Evolutionary conservation across 768 basidiomycete genomes (phyloP), one percentile per base, ranked within the genome.

Genomic region (Trametes cinnabarina): DNA sequence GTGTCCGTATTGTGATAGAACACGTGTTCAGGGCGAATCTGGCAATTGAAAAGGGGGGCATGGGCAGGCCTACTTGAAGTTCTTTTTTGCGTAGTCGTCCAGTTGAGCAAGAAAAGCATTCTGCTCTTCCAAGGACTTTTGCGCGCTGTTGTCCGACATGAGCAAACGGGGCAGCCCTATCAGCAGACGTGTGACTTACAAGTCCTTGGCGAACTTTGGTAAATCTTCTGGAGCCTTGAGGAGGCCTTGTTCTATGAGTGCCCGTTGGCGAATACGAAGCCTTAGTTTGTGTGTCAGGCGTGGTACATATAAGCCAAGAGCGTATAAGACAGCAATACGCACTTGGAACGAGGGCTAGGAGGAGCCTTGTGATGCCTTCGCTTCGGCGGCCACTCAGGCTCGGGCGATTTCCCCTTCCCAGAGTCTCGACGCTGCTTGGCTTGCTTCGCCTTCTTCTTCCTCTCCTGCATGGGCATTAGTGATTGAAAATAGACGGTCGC

Each of bases 381-480:
- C 51, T 72, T 74, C 1, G 88, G 88, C 1, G 88, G 89, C 87
- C 88, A 90, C 54, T 77, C 72, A 6, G 74, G 67, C 60, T 79
- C 74, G 0, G 77, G 75, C 11, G 72, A 61, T 28, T 55, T 63
- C 37, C 66, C 62, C 47, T 57, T 64, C 15, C 62, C 54, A 14
- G 46, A 47, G 3, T 20, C 44, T 42, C 58, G 56, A 3, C 43
- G 50, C 41, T 60, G 47, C 57, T 63, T 58, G 9, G 62, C 63
- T 40, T 64, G 55, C 47, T 57, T 62, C 17, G 28, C 62, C 34
- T 51, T 60, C 50, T 65, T 71, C 67, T 66, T 72, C 49, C 51
- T 60, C 30, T 64, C 51, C 47, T 61, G 34, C 22, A 19, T n/a
- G 17, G 22, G 14, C 26, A n/a, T 8, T 23, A 20, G 22, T 30